Conservation (phyloP, 345 rosid genomes). For the Turritis glabra region DNA sequence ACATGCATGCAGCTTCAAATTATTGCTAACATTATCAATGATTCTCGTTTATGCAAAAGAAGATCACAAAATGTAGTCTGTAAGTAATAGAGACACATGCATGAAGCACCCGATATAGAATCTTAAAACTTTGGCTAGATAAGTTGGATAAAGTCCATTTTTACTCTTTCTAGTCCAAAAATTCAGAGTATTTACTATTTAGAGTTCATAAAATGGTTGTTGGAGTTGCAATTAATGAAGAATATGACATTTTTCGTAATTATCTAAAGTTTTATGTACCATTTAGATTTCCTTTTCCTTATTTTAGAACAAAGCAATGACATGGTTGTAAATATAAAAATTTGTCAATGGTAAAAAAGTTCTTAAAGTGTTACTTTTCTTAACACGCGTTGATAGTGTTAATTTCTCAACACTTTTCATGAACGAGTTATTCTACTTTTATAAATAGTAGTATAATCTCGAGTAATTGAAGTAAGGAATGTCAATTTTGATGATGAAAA, state of each 20-base stretch:
- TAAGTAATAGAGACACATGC: background rate
- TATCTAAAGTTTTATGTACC: background rate
- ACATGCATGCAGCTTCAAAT: too few relatives aligned
- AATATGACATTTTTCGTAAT: background rate
- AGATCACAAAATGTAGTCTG: background rate
- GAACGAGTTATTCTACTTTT: background rate
- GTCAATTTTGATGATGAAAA: background rate
- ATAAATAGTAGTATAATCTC: background rate
- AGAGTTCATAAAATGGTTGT: background rate
- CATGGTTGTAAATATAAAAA: background rate
- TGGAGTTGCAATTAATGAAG: background rate
- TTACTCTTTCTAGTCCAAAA: background rate
- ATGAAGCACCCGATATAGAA: background rate
- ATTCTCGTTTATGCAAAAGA: background rate
- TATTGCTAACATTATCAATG: background rate
- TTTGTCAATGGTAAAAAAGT: background rate
- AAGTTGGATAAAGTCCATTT: background rate
- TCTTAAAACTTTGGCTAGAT: background rate
- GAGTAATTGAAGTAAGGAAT: background rate
- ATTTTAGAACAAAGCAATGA: background rate
- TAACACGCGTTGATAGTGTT: constrained; percentile 13
- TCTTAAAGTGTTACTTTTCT: constrained; percentile 1
- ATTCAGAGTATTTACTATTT: too few relatives aligned
- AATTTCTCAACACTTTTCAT: background rate
- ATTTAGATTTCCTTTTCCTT: background rate